A percentile compares a stretch with the other conserved stretches of the same genome.
These are phyloP conservation scores for Cyclotella choctawhatcheeana DNA, from an alignment of 108 stramenopile species.

Conservation along the genomic window DNA sequence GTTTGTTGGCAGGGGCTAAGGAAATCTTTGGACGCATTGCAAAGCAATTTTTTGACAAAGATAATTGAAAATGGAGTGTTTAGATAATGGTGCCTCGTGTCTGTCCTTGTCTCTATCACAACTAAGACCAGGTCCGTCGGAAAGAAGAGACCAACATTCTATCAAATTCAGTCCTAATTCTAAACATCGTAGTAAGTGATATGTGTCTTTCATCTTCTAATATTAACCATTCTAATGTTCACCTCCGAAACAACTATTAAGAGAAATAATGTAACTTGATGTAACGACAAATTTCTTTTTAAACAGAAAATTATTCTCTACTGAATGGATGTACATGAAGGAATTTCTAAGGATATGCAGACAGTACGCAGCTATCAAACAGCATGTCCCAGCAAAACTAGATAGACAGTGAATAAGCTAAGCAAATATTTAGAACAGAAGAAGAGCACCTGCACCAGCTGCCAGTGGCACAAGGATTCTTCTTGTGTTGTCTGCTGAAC, in stretches of 20 bases:
- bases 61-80: neutral
- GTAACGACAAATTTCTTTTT: conserved; percentile 14
- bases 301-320: neutral
- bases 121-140: too few species aligned
- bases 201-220: too few species aligned
- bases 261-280: too few species aligned
- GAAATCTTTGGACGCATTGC: conserved; percentile 32
- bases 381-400: neutral
- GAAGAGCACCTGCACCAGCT: conserved; percentile 7
- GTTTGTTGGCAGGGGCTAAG: conserved; percentile 43
- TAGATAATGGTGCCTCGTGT: too few species aligned
- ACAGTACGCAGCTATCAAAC: neutral
- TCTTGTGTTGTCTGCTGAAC: conserved; percentile 5
- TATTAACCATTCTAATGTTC: too few species aligned
- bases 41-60: conserved; percentile 20
- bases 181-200: too few species aligned
- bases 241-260: too few species aligned
- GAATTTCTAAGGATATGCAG: neutral
- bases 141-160: too few species aligned
- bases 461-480: conserved; percentile 2
- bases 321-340: conserved; percentile 9
- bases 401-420: neutral
- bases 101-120: too few species aligned
- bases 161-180: too few species aligned
- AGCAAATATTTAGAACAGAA: neutral